Percentiles rank a stretch among this genome's conserved stretches.
These are phyloP conservation scores for Metschnikowia aberdeeniae DNA, from an alignment of 805 yeast species.

Conservation along the genomic window DNA sequence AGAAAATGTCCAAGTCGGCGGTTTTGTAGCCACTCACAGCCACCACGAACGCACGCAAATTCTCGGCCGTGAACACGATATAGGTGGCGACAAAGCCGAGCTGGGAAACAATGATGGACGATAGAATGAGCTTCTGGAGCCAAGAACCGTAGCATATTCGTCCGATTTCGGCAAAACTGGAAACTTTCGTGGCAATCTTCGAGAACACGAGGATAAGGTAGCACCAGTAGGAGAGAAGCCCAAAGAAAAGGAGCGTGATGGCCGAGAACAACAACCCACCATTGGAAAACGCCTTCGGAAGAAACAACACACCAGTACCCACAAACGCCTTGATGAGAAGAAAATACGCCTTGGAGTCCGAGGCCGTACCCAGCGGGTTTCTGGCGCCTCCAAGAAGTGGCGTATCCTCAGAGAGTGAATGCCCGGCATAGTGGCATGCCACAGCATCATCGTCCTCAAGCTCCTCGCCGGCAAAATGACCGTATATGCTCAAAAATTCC, in stretches of 20 bases:
- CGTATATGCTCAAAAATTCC: conserved; percentile 74
- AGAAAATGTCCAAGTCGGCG: conserved; percentile 32
- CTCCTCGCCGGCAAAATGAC: conserved; percentile 84
- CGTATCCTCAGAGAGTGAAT: conserved; percentile 31
- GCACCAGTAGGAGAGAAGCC: conserved; percentile 73
- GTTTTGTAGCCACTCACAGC: conserved; percentile 45
- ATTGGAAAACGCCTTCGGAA: conserved; percentile 66
- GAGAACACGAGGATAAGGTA: conserved; percentile 60
- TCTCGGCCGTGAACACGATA: conserved; percentile 73
- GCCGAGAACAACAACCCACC: conserved; percentile 68
- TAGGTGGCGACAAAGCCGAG: conserved; percentile 80
- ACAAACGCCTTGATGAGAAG: conserved; percentile 69
- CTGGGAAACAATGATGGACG: conserved; percentile 66
- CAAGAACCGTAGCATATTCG: conserved; percentile 55
- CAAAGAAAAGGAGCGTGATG: conserved; percentile 52
- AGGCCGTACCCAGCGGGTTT: conserved; percentile 53
- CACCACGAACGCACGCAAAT: conserved; percentile 56
- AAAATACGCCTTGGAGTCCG: conserved; percentile 68
- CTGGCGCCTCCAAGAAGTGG: conserved; percentile 22
- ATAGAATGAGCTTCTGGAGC: conserved; percentile 59
- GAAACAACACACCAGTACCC: conserved; percentile 71
- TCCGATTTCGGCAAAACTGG: conserved; percentile 82
- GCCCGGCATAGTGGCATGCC: conserved; percentile 43
- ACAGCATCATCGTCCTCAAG: conserved; percentile 63
- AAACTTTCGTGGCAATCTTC: conserved; percentile 55